Base-by-base conservation (phyloP, 169 alveolate species). In the Theileria luwenshuni region DNA sequence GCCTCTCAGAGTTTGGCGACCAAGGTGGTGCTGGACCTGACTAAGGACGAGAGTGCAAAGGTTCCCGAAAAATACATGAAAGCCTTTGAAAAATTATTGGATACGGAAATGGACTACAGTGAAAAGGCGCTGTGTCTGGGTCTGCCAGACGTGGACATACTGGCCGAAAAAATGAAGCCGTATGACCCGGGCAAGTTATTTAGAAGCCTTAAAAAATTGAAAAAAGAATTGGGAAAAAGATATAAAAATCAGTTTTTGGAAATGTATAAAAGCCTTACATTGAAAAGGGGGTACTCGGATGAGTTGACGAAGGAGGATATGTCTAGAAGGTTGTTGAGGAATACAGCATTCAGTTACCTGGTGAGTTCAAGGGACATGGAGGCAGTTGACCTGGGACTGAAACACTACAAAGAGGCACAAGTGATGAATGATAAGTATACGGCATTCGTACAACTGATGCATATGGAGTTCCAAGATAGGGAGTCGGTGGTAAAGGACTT, bases 101-200 rank as follows among this genome's bases (percentile, higher is more conserved):
- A 71, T 0, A 51, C 85, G 13, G 83, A 74, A 3, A 1, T 65
- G 62, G 84, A 73, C 42, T 47, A 73, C 47, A 69, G 59, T 49
- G 85, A 73, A 56, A 81, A 81, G 89, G 89, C 85, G 19, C 60
- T 81, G 21, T 73, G 84, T 52, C 47, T 81, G 43, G 68, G 52
- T 62, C 33, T 81, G 67, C 89, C 89, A 3, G 89, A 81, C 76
- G 74, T 70, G 33, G 81, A 81, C 64, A 64, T 77, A 0, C 45
- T 81, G 74, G 77, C 75, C 59, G 62, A 71, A 28, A 63, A 81
- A 47, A 64, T 81, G 45, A 68, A 69, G 54, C 52, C 68, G 41
- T 81, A 81, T 60, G 89, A 81, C 76, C 89, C 89, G 15, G 61
- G 61, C 28, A 25, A 28, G 38, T 48, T 81, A 35, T 62, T 54